These are phyloP conservation scores for Chalaropsis ovoidea DNA, from an alignment of 2,329 filamentous ascomycete genomes.

Conservation along the genomic window DNA sequence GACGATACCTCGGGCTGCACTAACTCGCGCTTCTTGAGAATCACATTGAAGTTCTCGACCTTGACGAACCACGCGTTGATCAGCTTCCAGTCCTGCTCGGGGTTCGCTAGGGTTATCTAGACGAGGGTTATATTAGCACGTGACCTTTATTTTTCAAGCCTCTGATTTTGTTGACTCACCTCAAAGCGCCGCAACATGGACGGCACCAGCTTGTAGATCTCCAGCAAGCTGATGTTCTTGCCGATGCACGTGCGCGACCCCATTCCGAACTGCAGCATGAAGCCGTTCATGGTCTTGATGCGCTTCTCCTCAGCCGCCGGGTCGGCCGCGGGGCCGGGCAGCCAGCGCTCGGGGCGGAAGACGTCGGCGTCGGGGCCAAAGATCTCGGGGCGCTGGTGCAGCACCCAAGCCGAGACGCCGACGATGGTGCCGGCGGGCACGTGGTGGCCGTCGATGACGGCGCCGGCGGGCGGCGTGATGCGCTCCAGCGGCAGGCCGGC, in stretches of 20 bases:
- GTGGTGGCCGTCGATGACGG: slow-evolving; percentile 49
- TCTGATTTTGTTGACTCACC: slow-evolving; percentile 35
- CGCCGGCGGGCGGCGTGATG: slow-evolving; percentile 55
- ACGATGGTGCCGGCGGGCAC: slow-evolving; percentile 63
- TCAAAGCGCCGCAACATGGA: slow-evolving; percentile 55
- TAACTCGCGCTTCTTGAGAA: slow-evolving; percentile 35
- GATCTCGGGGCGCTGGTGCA: slow-evolving; percentile 50
- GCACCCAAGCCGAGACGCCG: slow-evolving; percentile 64
- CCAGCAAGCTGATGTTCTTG: slow-evolving; percentile 53
- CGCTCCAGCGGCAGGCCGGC: slow-evolving; percentile 63
- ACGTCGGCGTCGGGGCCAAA: slow-evolving; percentile 58
- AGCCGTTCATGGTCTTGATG: slow-evolving; percentile 55
- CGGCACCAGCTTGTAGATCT: slow-evolving; percentile 55
- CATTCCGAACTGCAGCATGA: slow-evolving; percentile 66
- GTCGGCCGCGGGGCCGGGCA: slow-evolving; percentile 36
- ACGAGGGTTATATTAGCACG: neutral
- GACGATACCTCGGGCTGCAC: neutral
- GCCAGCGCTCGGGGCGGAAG: slow-evolving; percentile 60
- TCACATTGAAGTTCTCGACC: slow-evolving; percentile 45
- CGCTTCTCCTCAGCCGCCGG: slow-evolving; percentile 40
- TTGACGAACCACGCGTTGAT: slow-evolving; percentile 56
- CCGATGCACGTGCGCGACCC: slow-evolving; percentile 61
- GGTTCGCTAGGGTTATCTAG: slow-evolving; percentile 32
- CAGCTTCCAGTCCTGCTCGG: slow-evolving; percentile 46
- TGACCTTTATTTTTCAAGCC: neutral